A percentile compares a stretch with the other conserved stretches of the same genome.
Evolutionary conservation across 2,329 filamentous ascomycete genomes (phyloP).

Genomic region (Ceratocystis cubensis): DNA sequence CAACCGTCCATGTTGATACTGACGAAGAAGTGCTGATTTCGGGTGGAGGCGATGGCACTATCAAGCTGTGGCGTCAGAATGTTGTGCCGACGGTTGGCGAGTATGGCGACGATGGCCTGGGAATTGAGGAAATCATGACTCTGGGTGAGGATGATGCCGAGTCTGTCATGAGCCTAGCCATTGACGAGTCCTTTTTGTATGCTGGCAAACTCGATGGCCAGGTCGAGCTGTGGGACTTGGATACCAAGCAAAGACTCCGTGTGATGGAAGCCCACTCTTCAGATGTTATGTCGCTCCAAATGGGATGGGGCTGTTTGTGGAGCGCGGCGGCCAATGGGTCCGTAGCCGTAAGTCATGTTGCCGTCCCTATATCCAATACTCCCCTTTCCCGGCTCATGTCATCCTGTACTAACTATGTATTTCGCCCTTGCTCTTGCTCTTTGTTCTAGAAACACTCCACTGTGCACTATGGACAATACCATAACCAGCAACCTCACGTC

Average conservation of each 20-base stretch:
- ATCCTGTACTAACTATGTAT: not conserved
- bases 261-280: constrained; percentile 70
- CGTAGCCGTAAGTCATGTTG: constrained; percentile 50
- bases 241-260: constrained; percentile 79
- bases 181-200: constrained; percentile 87
- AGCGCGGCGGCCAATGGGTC: constrained; percentile 83
- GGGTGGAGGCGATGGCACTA: constrained; percentile 82
- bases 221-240: constrained; percentile 92
- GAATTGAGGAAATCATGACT: constrained; percentile 56
- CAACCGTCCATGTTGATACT: constrained; percentile 51
- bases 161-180: constrained; percentile 62
- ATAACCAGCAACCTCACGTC: constrained; percentile 28
- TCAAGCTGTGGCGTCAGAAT: constrained; percentile 77
- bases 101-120: constrained; percentile 33
- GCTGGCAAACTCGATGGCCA: constrained; percentile 77
- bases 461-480: constrained; percentile 48
- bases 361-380: too few relatives aligned
- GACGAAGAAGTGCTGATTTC: constrained; percentile 77
- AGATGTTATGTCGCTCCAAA: constrained; percentile 75
- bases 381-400: not conserved
- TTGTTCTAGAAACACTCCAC: constrained; percentile 50
- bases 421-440: too few relatives aligned
- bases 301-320: constrained; percentile 75
- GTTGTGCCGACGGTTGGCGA: constrained; percentile 20
- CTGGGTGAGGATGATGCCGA: constrained; percentile 50